These are phyloP conservation scores for Punica granatum DNA, from an alignment of 345 rosid species.

Conservation along the genomic window DNA sequence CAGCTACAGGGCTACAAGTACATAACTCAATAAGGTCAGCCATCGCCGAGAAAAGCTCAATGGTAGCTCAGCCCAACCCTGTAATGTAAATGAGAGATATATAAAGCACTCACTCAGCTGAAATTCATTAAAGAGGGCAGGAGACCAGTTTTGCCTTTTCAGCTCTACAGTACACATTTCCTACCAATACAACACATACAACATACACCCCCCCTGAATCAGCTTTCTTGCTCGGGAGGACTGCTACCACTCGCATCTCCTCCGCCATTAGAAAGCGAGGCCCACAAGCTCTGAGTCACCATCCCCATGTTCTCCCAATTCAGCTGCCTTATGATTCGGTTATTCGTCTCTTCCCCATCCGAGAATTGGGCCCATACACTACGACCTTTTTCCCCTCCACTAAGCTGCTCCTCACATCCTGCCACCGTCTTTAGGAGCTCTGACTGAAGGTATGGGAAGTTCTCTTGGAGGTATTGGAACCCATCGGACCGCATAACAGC, in stretches of 20 bases:
- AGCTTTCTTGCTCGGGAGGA: conserved; percentile 27
- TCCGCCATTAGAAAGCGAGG: conserved; percentile 37
- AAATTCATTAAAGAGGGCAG: not conserved
- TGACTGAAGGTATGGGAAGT: conserved; percentile 43
- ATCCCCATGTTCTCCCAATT: conserved; percentile 64
- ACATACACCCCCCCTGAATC: not conserved
- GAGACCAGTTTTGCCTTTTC: not conserved
- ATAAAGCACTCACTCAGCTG: too few relatives aligned
- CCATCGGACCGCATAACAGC: conserved; percentile 64
- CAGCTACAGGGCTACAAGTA: not conserved
- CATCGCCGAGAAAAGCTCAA: not conserved
- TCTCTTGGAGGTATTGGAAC: conserved; percentile 45
- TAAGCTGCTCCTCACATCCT: conserved; percentile 61
- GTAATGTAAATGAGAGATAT: not conserved
- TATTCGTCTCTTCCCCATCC: conserved; percentile 54
- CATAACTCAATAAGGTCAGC: not conserved
- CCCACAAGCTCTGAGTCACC: conserved; percentile 59
- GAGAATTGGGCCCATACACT: conserved; percentile 83
- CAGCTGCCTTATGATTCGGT: conserved; percentile 61
- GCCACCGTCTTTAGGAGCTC: conserved; percentile 58
- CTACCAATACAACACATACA: not conserved
- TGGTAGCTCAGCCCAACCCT: not conserved
- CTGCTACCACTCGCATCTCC: conserved; percentile 26
- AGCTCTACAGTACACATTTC: not conserved
- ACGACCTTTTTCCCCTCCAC: conserved; percentile 58